Evolutionary conservation across 1,139 yeast species (phyloP), one percentile per base, ranked within the genome.

Genomic region (Yamadazyma taylorii): DNA sequence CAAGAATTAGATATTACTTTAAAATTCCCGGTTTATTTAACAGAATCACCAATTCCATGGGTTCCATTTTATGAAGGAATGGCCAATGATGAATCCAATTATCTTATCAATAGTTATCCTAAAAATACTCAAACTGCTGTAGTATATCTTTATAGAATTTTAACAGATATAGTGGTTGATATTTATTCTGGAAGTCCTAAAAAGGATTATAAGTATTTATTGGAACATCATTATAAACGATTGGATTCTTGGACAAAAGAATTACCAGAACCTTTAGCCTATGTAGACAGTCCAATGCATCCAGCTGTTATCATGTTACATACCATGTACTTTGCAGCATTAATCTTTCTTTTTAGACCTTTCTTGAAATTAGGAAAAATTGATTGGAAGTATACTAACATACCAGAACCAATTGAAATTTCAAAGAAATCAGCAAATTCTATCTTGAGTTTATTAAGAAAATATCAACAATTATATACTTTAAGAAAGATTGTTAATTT

Each of bases 271-370:
- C 15, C 21, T n/a, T 30, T 43, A 5, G 32, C 25, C 16, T 31
- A 24, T 12, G 14, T 19, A 14, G 33, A 37, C 14, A 32, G 28
- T 16, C 30, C 12, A 6, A 22, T 36, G 32, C 43, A 43, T 24
- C 47, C 47, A n/a, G 43, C 43, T 4, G 42, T 42, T 10, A 40
- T 43, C 10, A 42, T 43, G 46, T 24, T 43, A 10, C 46, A 42
- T 29, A 38, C 45, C 5, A 42, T 43, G 46, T 43, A 42, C 24
- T 35, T 42, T 36, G 32, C 47, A 2, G 32, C 42, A 7, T 23
- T 39, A 7, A 40, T 43, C 25, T 42, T 43, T 24, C 37, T 43
- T 15, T 43, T 36, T 28, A 39, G 47, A 17, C 47, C 47, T 3
- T 43, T 36, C 19, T 29, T 43, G 24, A 42, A 38, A 24, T 25